These are phyloP conservation scores for Candida sanyiensis DNA, from an alignment of 805 yeast genomes.

Conservation along the genomic window DNA sequence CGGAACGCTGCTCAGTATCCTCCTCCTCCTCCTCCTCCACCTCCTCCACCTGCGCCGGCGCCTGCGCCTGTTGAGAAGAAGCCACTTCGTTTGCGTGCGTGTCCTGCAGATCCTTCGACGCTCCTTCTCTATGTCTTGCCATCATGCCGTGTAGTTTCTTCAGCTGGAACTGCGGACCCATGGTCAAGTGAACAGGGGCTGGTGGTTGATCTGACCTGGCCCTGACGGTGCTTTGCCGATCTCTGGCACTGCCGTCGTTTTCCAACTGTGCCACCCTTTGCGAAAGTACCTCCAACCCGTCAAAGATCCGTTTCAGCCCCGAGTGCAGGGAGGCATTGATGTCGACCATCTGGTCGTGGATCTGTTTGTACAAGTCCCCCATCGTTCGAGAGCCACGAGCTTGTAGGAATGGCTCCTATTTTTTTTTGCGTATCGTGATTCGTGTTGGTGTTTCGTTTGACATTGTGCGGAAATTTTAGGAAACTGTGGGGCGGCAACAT, in stretches of 20 bases:
- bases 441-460: not conserved
- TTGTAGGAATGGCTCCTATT: not conserved
- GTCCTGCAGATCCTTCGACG: too few relatives aligned
- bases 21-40: too few relatives aligned
- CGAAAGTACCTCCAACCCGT: conserved; percentile 16
- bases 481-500: too few relatives aligned
- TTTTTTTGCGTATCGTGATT: not conserved
- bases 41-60: not conserved
- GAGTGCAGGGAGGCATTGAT: conserved; percentile 17
- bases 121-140: conserved; percentile 3
- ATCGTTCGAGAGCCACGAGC: not conserved
- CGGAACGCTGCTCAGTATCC: too few relatives aligned
- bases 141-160: conserved; percentile 1
- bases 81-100: not conserved
- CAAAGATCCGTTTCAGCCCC: conserved; percentile 17
- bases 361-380: conserved; percentile 23
- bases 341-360: conserved; percentile 23
- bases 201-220: conserved; percentile 13
- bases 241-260: conserved; percentile 1
- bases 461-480: too few relatives aligned
- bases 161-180: conserved; percentile 15
- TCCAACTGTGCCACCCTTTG: conserved; percentile 21
- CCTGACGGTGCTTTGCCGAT: conserved; percentile 6
- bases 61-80: conserved; percentile 1
- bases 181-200: conserved; percentile 11